Evolutionary conservation across 1,139 yeast genomes (phyloP).

Genomic region (Zhuliangozyma parablackwelliae): DNA sequence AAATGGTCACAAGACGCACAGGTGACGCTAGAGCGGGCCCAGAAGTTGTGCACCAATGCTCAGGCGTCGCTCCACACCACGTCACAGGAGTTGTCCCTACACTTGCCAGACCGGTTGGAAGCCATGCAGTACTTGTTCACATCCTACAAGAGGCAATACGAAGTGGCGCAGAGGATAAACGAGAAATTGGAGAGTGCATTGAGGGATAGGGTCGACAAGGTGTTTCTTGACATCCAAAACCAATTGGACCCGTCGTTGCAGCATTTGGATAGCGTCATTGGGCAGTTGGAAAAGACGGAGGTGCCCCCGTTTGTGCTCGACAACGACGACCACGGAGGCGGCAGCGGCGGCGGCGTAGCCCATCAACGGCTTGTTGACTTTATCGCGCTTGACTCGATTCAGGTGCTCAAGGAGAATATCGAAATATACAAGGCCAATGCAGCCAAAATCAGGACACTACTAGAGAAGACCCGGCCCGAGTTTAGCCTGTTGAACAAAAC

Average conservation of each 20-base stretch:
- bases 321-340: neutral
- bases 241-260: slow-evolving; percentile 18
- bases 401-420: slow-evolving; percentile 22
- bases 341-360: neutral
- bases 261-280: slow-evolving; percentile 23
- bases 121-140: slow-evolving; percentile 20
- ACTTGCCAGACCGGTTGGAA: slow-evolving; percentile 21
- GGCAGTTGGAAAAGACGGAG: slow-evolving; percentile 18
- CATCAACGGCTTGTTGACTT: slow-evolving; percentile 21
- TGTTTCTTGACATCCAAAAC: slow-evolving; percentile 5
- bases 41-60: slow-evolving; percentile 29
- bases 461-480: slow-evolving; percentile 16
- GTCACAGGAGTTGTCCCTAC: slow-evolving; percentile 16
- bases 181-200: slow-evolving; percentile 1
- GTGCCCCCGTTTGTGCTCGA: slow-evolving; percentile 28
- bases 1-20: slow-evolving; percentile 30
- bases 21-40: slow-evolving; percentile 26
- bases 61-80: slow-evolving; percentile 25
- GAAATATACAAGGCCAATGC: slow-evolving; percentile 25
- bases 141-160: slow-evolving; percentile 14
- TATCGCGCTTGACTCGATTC: slow-evolving; percentile 33
- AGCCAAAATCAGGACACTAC: slow-evolving; percentile 17
- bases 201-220: slow-evolving; percentile 2
- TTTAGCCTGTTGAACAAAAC: slow-evolving; percentile 13
- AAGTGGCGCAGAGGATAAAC: slow-evolving; percentile 6